Evolutionary conservation across 345 rosid genomes (phyloP), one percentile per base, ranked within the genome.

Genomic region (Raphanus sativus): DNA sequence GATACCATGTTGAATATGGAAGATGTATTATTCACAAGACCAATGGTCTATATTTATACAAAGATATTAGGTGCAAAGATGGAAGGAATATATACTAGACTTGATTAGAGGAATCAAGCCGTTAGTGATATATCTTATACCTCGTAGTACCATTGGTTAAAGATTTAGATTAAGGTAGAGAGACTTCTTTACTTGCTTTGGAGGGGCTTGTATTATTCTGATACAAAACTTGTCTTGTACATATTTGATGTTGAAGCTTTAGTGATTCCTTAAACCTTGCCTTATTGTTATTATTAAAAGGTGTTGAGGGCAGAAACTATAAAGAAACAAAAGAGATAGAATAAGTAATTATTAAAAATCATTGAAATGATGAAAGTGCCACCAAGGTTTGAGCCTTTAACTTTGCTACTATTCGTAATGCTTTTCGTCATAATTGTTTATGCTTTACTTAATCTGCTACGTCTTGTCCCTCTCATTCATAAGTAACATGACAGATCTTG

Each of bases 101-200:
- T 40, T 40, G 48, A 40, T 40, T 40, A 40, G 13, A 40, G 13
- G 48, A 40, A 40, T 40, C 48, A 40, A 28, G 30, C 30, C 30
- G 30, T 28, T 28, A 28, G 30, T 28, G 30, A 28, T 28, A 28
- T 28, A 21, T 21, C 21, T 21, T 21, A 21, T 21, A 21, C 21
- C 21, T 65, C 69, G 83, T 80, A 80, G 76, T 13, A 80, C 75
- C 68, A 75, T 75, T 70, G 76, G 83, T 58, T 80, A 80, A 79
- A 64, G 32, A n/a, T 55, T 21, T 69, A 66, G 77, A 25, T 3
- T 34, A 73, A 62, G 65, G 38, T 79, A 73, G 82, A 74, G 78
- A 79, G 63, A 69, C 71, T 42, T 59, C 16, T 70, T 75, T 69
- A 64, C 62, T 69, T 64, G 61, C 75, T 80, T 55, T 75, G 67